These are phyloP conservation scores for Debaryomycetaceae sp. DNA, from an alignment of 1,139 yeast species.

Conservation along the genomic window DNA sequence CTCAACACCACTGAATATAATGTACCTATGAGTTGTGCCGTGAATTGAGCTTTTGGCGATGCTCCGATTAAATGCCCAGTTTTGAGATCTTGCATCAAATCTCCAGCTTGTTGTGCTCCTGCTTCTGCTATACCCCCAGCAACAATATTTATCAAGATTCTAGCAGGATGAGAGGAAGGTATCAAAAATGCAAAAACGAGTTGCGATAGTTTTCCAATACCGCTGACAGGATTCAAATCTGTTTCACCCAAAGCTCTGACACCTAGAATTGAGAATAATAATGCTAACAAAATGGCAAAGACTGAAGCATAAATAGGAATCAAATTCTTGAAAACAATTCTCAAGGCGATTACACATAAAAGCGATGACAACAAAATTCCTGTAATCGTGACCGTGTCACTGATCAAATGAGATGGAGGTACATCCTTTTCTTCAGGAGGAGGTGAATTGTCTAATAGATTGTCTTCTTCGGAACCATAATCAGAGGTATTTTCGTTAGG, in stretches of 20 bases:
- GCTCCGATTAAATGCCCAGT: conserved; percentile 93
- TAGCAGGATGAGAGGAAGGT: conserved; percentile 75
- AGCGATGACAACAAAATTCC: conserved; percentile 69
- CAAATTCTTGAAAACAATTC: conserved; percentile 62
- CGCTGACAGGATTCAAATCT: conserved; percentile 94
- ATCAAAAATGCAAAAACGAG: conserved; percentile 77
- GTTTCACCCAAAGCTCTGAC: conserved; percentile 96
- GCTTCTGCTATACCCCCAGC: conserved; percentile 99
- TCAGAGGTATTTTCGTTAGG: background rate
- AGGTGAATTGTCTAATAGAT: background rate
- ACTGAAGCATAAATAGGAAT: conserved; percentile 71
- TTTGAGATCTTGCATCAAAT: conserved; percentile 93
- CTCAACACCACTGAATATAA: conserved; percentile 77
- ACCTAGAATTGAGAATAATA: conserved; percentile 77
- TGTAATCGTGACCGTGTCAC: conserved; percentile 44
- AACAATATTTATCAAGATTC: conserved; percentile 77
- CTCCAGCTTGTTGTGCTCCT: conserved; percentile 99
- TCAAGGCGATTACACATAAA: conserved; percentile 62
- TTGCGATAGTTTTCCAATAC: conserved; percentile 92
- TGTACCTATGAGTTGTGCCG: conserved; percentile 88
- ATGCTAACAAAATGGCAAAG: conserved; percentile 69
- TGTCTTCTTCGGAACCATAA: background rate
- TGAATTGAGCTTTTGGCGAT: conserved; percentile 85
- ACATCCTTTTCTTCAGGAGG: conserved; percentile 9
- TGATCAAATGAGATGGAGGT: conserved; percentile 45